A percentile compares a stretch with the other conserved stretches of the same genome.
Conservation (phyloP, 768 basidiomycete genomes). For the Russula brevipes region DNA sequence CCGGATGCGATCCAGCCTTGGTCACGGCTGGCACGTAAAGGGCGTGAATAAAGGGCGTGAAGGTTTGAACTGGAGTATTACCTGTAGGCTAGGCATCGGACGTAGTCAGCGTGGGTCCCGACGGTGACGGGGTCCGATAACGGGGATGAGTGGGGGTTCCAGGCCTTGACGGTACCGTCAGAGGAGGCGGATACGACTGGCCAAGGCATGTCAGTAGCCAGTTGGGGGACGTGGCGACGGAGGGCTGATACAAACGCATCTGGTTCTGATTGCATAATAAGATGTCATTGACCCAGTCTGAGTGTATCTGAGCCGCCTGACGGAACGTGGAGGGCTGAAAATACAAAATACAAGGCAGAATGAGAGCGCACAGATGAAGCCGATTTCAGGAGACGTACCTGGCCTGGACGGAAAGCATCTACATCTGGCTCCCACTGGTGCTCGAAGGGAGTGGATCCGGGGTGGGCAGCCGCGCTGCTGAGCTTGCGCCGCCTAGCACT, state of each 20-base stretch:
- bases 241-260: conserved; percentile 48
- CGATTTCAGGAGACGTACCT: conserved; percentile 38
- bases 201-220: neutral
- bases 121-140: conserved; percentile 59
- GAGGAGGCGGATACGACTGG: conserved; percentile 90
- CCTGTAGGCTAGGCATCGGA: conserved; percentile 73
- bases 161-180: conserved; percentile 90
- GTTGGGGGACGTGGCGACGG: neutral
- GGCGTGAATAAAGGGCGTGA: conserved; percentile 18
- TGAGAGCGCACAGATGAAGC: neutral
- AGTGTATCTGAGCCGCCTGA: conserved; percentile 84
- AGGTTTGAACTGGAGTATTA: conserved; percentile 28
- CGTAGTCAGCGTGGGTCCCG: conserved; percentile 81
- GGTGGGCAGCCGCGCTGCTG: conserved; percentile 29
- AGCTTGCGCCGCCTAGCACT: conserved; percentile 32
- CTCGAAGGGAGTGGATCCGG: conserved; percentile 51
- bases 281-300: conserved; percentile 96
- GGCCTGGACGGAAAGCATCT: conserved; percentile 43
- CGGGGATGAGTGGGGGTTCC: conserved; percentile 73
- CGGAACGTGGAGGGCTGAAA: conserved; percentile 61
- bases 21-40: conserved; percentile 47
- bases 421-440: conserved; percentile 76
- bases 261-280: conserved; percentile 88
- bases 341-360: neutral
- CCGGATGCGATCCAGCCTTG: conserved; percentile 89